phyloP scores from a whole-genome alignment of 2,329 filamentous ascomycete genomes.

The Phaeosphaeriaceae sp. region DNA sequence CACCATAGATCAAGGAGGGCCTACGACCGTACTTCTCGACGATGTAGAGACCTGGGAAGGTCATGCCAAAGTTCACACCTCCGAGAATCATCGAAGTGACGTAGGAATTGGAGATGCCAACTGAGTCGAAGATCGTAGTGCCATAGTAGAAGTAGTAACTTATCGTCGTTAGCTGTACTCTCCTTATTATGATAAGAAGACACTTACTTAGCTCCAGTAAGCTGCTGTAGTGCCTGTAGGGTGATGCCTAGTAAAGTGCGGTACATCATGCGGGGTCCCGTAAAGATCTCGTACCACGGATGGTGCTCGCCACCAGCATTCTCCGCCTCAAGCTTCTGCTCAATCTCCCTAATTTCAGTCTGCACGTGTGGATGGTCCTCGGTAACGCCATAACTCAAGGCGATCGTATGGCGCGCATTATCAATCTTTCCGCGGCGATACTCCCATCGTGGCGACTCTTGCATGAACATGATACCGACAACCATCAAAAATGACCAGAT shows the following conservation, averaged over 20 bases:
- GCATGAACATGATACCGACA: slow-evolving; percentile 62
- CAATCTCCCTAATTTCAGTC: slow-evolving; percentile 64
- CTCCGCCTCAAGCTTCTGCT: slow-evolving; percentile 64
- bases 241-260: slow-evolving; percentile 68
- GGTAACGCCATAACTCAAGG: slow-evolving; percentile 63
- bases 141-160: slow-evolving; percentile 68
- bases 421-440: slow-evolving; percentile 65
- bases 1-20: slow-evolving; percentile 55
- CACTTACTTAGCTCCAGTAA: slow-evolving; percentile 74
- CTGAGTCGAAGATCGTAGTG: slow-evolving; percentile 54
- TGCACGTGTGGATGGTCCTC: slow-evolving; percentile 63
- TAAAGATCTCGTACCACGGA: slow-evolving; percentile 66
- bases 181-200: slow-evolving; percentile 44
- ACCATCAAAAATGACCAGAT: slow-evolving; percentile 64
- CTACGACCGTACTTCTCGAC: slow-evolving; percentile 57
- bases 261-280: slow-evolving; percentile 71
- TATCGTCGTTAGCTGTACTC: not conserved
- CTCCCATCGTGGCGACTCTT: slow-evolving; percentile 66
- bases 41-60: slow-evolving; percentile 57
- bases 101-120: slow-evolving; percentile 53
- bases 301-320: slow-evolving; percentile 45
- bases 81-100: slow-evolving; percentile 59
- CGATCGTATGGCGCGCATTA: slow-evolving; percentile 59
- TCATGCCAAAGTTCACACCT: slow-evolving; percentile 58
- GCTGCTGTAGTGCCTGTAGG: slow-evolving; percentile 72